Base-by-base conservation (phyloP, 495 filamentous ascomycete species). In the Daldinia vernicosa region DNA sequence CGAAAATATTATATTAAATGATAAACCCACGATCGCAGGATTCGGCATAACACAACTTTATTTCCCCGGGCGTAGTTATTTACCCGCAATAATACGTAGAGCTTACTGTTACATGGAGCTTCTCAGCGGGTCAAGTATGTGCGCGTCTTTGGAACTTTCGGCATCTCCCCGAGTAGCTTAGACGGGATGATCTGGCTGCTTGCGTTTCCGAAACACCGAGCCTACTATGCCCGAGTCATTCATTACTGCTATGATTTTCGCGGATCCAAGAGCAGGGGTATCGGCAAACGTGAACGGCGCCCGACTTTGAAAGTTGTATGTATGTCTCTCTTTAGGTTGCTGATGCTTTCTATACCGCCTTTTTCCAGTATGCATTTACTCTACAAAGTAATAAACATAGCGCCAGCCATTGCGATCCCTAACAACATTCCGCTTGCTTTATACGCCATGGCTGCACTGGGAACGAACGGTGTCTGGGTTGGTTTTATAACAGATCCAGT, bases 141-240 rank as follows among this genome's bases (percentile, higher is more conserved):
- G 27, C 45, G 43, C 37, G 43, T 54, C 60, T 37, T 58, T 53
- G 26, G 37, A 39, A 35, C 33, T 43, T 37, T 45, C 57, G 54
- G 67, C 56, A 57, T 66, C 56, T 66, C 60, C 9, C 43, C 50
- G 37, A 70, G 27, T 56, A 50, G 32, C 30, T 60, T 35, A 39
- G 30, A 69, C 57, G 55, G 55, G 14, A 64, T 54, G 66, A 66
- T 57, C 37, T 30, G 35, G 55, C 51, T 68, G 60, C 59, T 61
- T 30, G n/a, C 28, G 35, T 55, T 66, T 66, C 59, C 67, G 74
- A 76, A 74, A 75, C 60, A 55, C 74, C 74, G 74, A 76, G 57
- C 56, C 63, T 63, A 66, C n/a, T 33, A 63, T 33, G 35, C 32
- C 11, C 43, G 50, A 22, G 64, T 69, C 33, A 57, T 62, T 69